A percentile compares a stretch with the other conserved stretches of the same genome.
Evolutionary conservation across 495 filamentous ascomycete genomes (phyloP).

Genomic region (Aspergillus mulundensis): DNA sequence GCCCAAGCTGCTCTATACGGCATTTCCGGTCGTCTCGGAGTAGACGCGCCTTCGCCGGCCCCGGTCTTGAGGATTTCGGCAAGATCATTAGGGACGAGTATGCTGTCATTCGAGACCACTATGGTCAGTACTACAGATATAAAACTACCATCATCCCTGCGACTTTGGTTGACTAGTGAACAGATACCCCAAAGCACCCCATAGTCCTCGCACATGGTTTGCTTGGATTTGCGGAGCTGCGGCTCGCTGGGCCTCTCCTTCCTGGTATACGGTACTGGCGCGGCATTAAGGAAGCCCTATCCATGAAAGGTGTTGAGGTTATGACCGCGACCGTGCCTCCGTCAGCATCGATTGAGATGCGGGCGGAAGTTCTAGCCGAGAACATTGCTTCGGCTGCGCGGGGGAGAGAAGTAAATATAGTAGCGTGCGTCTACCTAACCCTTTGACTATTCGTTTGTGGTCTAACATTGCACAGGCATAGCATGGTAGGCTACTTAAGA

Average conservation of each 20-base stretch:
- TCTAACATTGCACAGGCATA: conserved; percentile 51
- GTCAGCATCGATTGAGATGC: conserved; percentile 71
- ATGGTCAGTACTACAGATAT: conserved; percentile 47
- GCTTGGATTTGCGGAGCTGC: conserved; percentile 84
- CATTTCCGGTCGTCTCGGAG: conserved; percentile 12
- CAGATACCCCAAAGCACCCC: conserved; percentile 62
- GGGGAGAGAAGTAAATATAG: conserved; percentile 79
- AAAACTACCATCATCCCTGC: not conserved
- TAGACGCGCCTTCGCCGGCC: conserved; percentile 38
- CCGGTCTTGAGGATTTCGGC: conserved; percentile 59
- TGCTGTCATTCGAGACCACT: conserved; percentile 62
- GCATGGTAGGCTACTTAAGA: conserved; percentile 56
- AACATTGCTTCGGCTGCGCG: conserved; percentile 62
- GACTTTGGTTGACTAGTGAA: not conserved
- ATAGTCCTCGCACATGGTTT: conserved; percentile 87
- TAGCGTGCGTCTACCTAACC: conserved; percentile 58
- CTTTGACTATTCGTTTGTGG: not conserved
- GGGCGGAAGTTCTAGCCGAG: conserved; percentile 61
- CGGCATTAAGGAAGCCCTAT: conserved; percentile 77
- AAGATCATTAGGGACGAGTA: conserved; percentile 75
- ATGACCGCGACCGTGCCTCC: conserved; percentile 79
- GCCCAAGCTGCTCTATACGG: conserved; percentile 3
- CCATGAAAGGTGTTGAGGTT: conserved; percentile 68
- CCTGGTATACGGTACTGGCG: conserved; percentile 88
- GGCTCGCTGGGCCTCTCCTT: conserved; percentile 62